These are phyloP conservation scores for Manihot esculenta DNA, from an alignment of 441 rosid species.

Conservation along the genomic window DNA sequence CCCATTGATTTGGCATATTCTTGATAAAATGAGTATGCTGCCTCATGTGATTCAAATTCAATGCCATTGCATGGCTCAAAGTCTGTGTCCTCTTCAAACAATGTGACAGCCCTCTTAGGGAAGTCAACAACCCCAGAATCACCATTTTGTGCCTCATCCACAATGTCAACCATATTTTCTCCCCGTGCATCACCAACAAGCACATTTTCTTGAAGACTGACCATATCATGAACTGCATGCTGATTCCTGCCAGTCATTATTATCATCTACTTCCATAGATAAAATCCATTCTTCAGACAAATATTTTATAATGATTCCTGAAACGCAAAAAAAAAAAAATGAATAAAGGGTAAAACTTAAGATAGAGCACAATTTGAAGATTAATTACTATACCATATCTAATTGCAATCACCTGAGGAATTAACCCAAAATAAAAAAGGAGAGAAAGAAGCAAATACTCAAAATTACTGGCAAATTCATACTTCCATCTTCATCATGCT, in stretches of 20 bases:
- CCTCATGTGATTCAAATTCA: conserved; percentile 78
- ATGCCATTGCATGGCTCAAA: conserved; percentile 72
- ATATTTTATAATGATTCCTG: conserved; percentile 25
- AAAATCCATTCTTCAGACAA: conserved; percentile 10
- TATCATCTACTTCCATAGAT: conserved; percentile 36
- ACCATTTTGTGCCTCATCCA: conserved; percentile 36
- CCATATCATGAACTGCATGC: conserved; percentile 35
- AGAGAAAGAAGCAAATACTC: not conserved
- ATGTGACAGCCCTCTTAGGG: conserved; percentile 32
- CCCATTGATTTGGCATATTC: conserved; percentile 79
- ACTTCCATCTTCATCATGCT: not conserved
- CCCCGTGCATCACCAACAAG: conserved; percentile 33
- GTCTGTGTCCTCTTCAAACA: conserved; percentile 48
- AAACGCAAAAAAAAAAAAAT: not conserved
- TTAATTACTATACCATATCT: not conserved
- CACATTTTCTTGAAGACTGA: conserved; percentile 44
- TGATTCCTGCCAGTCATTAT: conserved; percentile 33
- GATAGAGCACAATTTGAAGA: not conserved
- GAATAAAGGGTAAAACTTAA: not conserved
- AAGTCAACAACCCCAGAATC: conserved; percentile 38
- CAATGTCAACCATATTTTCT: conserved; percentile 33
- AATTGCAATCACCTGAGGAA: not conserved
- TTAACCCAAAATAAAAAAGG: not conserved
- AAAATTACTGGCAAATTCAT: not conserved
- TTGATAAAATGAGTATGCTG: conserved; percentile 77